These are phyloP conservation scores for Nothomitra cinnamomea DNA, from an alignment of 2,329 filamentous ascomycete species.

Conservation along the genomic window DNA sequence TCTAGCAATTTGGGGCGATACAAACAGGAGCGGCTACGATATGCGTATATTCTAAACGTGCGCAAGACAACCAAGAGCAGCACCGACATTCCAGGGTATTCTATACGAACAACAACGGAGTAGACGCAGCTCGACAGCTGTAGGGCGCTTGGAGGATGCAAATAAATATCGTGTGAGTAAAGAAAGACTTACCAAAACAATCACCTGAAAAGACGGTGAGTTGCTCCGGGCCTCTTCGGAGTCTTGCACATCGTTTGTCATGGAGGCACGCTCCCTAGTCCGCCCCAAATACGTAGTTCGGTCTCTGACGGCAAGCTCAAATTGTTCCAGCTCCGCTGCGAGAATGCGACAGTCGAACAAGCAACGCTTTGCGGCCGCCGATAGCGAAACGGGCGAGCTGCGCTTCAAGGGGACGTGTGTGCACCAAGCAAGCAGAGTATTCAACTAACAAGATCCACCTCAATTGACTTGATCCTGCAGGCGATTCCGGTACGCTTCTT, in stretches of 20 bases:
- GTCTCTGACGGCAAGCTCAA: not conserved
- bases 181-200: constrained; percentile 46
- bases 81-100: not conserved
- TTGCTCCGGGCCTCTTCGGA: constrained; percentile 1
- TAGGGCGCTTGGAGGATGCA: not conserved
- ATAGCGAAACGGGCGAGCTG: not conserved
- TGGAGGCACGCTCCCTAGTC: constrained; percentile 3
- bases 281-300: not conserved
- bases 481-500: not conserved
- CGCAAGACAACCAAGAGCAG: not conserved
- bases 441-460: not conserved
- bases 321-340: not conserved
- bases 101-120: not conserved
- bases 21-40: not conserved
- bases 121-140: not conserved
- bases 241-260: constrained; percentile 5
- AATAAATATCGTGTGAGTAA: not conserved
- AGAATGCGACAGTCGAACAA: not conserved
- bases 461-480: not conserved
- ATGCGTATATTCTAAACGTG: not conserved
- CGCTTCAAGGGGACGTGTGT: not conserved
- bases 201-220: constrained; percentile 48
- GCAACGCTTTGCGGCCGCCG: not conserved
- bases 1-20: not conserved
- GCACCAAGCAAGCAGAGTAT: not conserved